Conservation (phyloP, 2,329 filamentous ascomycete species). For the Paecilomyces dactylethromorphus region DNA sequence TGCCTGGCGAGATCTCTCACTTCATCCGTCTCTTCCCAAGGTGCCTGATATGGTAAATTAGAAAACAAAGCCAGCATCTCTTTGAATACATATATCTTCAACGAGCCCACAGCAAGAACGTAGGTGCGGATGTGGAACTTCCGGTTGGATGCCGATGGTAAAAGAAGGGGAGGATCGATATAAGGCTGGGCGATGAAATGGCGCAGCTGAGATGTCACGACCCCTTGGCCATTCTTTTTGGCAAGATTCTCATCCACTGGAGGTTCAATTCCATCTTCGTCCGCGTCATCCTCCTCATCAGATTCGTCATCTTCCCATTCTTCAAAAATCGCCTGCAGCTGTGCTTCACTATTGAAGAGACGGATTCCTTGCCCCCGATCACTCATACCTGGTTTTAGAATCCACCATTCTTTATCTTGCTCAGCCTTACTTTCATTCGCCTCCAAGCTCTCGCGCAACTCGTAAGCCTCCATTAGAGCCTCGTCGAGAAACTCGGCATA, state of each 20-base stretch:
- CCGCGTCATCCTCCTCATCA: conserved; percentile 40
- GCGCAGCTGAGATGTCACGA: conserved; percentile 83
- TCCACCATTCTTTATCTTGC: conserved; percentile 77
- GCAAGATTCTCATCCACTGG: conserved; percentile 3
- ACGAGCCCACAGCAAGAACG: conserved; percentile 70
- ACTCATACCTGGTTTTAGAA: conserved; percentile 95
- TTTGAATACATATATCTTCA: conserved; percentile 79
- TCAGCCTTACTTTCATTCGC: conserved; percentile 63
- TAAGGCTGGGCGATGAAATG: conserved; percentile 97
- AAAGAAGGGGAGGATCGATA: conserved; percentile 77
- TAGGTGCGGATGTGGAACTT: conserved; percentile 97
- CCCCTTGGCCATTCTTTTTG: conserved; percentile 38
- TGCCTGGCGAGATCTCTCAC: conserved; percentile 62
- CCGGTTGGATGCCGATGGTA: conserved; percentile 55
- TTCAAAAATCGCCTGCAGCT: conserved; percentile 83
- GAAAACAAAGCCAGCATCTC: conserved; percentile 94
- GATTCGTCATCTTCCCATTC: conserved; percentile 71
- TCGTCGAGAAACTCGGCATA: conserved; percentile 97
- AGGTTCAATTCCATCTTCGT: conserved; percentile 33
- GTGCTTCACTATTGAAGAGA: conserved; percentile 76
- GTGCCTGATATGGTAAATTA: conserved; percentile 62
- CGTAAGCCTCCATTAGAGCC: conserved; percentile 81
- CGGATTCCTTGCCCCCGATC: conserved; percentile 90
- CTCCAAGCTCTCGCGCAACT: conserved; percentile 71
- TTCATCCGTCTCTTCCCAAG: conserved; percentile 40